Conservation (phyloP, 768 basidiomycete genomes). For the Strobilomyces echinocephalus region DNA sequence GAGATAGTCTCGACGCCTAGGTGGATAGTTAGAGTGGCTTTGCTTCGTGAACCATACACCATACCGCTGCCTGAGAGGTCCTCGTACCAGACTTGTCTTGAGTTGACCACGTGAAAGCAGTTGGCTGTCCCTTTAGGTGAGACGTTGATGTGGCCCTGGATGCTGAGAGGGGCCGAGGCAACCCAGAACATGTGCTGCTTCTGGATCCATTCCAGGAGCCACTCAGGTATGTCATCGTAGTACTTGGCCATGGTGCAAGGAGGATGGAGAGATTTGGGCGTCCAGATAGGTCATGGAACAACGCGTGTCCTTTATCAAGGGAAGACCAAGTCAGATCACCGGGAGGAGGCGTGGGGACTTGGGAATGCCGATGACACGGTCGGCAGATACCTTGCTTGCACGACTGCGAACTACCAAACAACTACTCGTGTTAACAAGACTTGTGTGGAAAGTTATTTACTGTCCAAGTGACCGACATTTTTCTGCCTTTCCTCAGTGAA, state of each 20-base stretch:
- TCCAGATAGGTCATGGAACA: neutral
- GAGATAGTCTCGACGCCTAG: constrained; percentile 54
- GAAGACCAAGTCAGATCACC: too few relatives aligned
- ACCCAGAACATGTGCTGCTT: constrained; percentile 72
- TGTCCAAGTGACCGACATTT: too few relatives aligned
- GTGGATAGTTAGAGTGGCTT: neutral
- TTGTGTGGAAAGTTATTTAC: too few relatives aligned
- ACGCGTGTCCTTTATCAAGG: neutral
- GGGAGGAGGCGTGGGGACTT: too few relatives aligned
- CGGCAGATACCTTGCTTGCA: too few relatives aligned
- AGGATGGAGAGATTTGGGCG: neutral
- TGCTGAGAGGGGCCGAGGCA: constrained; percentile 57
- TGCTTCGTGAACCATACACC: constrained; percentile 10
- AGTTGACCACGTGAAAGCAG: constrained; percentile 55
- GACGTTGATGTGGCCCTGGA: constrained; percentile 57
- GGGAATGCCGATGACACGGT: too few relatives aligned
- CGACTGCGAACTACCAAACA: too few relatives aligned
- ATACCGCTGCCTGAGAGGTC: constrained; percentile 64
- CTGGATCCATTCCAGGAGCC: constrained; percentile 52
- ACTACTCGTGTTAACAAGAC: too few relatives aligned
- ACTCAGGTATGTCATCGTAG: constrained; percentile 52
- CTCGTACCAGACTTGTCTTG: constrained; percentile 63
- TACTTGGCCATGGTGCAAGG: constrained; percentile 47
- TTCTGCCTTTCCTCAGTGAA: too few relatives aligned
- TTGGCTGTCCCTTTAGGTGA: constrained; percentile 63